Evolutionary conservation across 2,329 filamentous ascomycete genomes (phyloP).

Genomic region (Penicillium sp.): DNA sequence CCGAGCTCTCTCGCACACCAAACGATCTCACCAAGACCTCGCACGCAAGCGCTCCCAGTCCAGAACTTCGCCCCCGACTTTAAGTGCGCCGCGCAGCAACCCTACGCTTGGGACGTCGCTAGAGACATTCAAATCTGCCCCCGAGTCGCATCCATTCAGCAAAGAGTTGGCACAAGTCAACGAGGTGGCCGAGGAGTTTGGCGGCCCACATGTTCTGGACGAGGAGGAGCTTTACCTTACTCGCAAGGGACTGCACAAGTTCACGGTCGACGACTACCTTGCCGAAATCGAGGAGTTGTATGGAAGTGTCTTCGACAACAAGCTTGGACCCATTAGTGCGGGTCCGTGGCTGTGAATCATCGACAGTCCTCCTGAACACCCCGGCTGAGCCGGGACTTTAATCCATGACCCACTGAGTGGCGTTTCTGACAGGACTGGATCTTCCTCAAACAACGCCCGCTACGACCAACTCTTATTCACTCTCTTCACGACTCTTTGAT

Average conservation of each 20-base stretch:
- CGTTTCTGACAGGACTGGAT: conserved; percentile 25
- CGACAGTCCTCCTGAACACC: conserved; percentile 7
- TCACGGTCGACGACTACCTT: conserved; percentile 80
- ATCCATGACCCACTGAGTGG: conserved; percentile 14
- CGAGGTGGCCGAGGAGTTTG: conserved; percentile 88
- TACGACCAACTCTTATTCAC: conserved; percentile 35
- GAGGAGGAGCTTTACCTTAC: conserved; percentile 73
- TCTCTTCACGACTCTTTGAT: conserved; percentile 22
- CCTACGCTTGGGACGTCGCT: conserved; percentile 33
- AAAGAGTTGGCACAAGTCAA: conserved; percentile 89
- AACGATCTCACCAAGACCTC: conserved; percentile 76
- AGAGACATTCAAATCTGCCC: conserved; percentile 36
- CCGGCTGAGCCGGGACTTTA: conserved; percentile 22
- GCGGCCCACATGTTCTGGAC: conserved; percentile 63
- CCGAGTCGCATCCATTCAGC: conserved; percentile 71
- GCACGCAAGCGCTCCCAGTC: conserved; percentile 68
- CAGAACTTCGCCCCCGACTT: conserved; percentile 46
- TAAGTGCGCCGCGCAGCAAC: conserved; percentile 38
- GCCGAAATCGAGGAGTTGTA: conserved; percentile 73
- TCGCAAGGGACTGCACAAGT: conserved; percentile 69
- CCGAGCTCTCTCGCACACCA: conserved; percentile 83
- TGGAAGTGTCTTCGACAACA: conserved; percentile 59
- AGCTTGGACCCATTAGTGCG: conserved; percentile 34
- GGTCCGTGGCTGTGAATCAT: conserved; percentile 43
- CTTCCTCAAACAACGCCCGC: conserved; percentile 13